A percentile compares a stretch with the other conserved stretches of the same genome.
Conservation (phyloP, 1,284 basidiomycete genomes). For the Marasmius sp. region DNA sequence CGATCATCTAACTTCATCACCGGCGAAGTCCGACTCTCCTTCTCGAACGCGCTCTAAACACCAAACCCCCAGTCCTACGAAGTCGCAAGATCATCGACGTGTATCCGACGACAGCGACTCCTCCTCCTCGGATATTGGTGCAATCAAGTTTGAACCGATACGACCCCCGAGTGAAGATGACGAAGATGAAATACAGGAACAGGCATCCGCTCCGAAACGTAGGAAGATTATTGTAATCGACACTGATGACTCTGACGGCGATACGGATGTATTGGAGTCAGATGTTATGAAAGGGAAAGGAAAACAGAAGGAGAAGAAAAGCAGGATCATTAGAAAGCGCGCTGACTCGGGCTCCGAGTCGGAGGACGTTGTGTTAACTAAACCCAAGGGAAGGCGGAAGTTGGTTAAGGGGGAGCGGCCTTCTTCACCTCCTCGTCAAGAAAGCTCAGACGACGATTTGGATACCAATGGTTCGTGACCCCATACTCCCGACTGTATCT, state of each 20-base stretch:
- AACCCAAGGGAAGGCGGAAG: constrained; percentile 37
- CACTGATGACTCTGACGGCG: constrained; percentile 11
- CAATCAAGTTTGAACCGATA: constrained; percentile 47
- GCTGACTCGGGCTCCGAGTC: constrained; percentile 8
- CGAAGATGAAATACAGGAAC: constrained; percentile 31
- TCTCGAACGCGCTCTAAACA: neutral
- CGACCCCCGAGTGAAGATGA: constrained; percentile 19
- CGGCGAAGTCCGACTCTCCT: neutral
- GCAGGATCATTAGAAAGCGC: too few relatives aligned
- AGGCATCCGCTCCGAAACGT: constrained; percentile 30
- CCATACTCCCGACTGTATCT: constrained; percentile 2
- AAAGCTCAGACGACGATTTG: constrained; percentile 52
- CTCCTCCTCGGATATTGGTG: constrained; percentile 41
- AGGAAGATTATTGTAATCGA: constrained; percentile 25
- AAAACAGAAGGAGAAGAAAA: too few relatives aligned
- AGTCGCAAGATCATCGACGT: neutral
- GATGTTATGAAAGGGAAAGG: constrained; percentile 4
- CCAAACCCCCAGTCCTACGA: neutral
- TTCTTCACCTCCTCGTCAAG: constrained; percentile 40
- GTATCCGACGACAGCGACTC: neutral
- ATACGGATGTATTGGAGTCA: constrained; percentile 15
- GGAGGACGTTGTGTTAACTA: neutral
- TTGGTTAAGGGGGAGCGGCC: constrained; percentile 46
- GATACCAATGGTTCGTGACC: constrained; percentile 51
- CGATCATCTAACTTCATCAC: neutral